Conservation (phyloP, 768 basidiomycete genomes). For the Cystofilobasidium capitatum region DNA sequence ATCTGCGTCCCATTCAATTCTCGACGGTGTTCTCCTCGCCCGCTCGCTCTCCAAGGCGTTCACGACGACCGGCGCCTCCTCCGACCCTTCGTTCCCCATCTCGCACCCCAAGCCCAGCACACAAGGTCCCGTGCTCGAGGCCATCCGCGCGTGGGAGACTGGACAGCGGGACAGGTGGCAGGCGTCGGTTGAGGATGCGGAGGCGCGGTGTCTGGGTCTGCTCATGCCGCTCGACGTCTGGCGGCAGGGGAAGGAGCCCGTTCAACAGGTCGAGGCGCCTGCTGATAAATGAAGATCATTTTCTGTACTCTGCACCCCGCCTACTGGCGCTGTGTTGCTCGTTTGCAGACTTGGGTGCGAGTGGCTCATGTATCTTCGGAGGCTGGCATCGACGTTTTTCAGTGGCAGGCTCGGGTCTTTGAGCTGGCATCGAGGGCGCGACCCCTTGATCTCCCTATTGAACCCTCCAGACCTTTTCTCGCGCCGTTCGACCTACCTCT, state of each 20-base stretch:
- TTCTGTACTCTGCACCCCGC: too few relatives aligned
- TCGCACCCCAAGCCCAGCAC: background rate
- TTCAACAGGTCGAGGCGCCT: too few relatives aligned
- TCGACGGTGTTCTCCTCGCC: background rate
- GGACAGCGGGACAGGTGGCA: background rate
- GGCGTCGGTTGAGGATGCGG: background rate
- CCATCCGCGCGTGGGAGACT: background rate
- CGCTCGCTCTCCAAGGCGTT: background rate
- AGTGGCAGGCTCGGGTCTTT: background rate
- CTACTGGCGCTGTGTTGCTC: too few relatives aligned
- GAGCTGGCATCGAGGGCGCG: background rate
- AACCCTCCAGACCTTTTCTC: background rate
- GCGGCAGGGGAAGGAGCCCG: background rate
- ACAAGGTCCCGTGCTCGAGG: background rate
- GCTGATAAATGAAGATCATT: background rate
- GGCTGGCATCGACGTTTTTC: too few relatives aligned
- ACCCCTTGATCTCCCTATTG: constrained; percentile 1
- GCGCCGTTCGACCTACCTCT: background rate
- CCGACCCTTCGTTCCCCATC: background rate
- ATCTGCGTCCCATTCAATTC: background rate
- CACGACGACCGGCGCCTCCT: background rate
- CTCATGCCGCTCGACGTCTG: background rate
- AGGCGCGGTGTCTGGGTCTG: background rate
- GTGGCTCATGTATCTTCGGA: background rate
- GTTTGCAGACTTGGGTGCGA: too few relatives aligned